Base-by-base conservation (phyloP, 192 early-diverging fungal genomes). In the Chytriomyces hyalinus region DNA sequence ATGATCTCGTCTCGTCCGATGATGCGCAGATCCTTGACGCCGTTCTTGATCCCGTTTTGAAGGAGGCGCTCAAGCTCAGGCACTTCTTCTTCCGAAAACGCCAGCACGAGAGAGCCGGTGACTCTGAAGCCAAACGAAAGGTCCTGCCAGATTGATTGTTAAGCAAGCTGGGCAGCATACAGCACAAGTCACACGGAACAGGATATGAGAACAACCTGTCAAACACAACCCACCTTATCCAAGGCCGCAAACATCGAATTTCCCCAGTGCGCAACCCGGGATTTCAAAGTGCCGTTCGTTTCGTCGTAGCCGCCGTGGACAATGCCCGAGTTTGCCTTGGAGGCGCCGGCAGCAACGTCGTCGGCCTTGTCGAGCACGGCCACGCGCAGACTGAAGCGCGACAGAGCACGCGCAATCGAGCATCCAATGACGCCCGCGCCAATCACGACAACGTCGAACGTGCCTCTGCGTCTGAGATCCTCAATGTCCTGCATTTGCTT, bases 261-360 rank as follows among this genome's bases (percentile, higher is more conserved):
- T 47, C 85, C 85, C 6, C 6, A 20, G 57, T 79, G 51, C 11
- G 79, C 26, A 6, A 87, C 71, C 4, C 65, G 44, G 17, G 84
- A 11, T 65, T 87, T 87, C 26, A 87, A 67, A 6, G 85, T 78
- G 0, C 85, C 85, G 51, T 84, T 82, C 15, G 28, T 17, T 26
- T 87, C 85, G 57, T 87, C 85, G 68, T 80, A 87, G 28, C 85
- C 85, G 46, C 81, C 84, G 65, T 87, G 85, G 17, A 87, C 78
- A 57, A 85, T 87, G 15, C 80, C 83, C 26, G 47, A 67, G 65
- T 67, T 73, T 9, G 71, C 71, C 61, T 73, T 73, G 4, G 71
- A 73, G 2, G 71, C 71, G 44, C 85, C 85, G 67, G 81, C 80
- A 4, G 82, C 75, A 11, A 85, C 80, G 63, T 87, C 85, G 6